A percentile compares a stretch with the other conserved stretches of the same genome.
Evolutionary conservation across 148 eudicot genomes (phyloP).

Genomic region (Arctostaphylos glauca): DNA sequence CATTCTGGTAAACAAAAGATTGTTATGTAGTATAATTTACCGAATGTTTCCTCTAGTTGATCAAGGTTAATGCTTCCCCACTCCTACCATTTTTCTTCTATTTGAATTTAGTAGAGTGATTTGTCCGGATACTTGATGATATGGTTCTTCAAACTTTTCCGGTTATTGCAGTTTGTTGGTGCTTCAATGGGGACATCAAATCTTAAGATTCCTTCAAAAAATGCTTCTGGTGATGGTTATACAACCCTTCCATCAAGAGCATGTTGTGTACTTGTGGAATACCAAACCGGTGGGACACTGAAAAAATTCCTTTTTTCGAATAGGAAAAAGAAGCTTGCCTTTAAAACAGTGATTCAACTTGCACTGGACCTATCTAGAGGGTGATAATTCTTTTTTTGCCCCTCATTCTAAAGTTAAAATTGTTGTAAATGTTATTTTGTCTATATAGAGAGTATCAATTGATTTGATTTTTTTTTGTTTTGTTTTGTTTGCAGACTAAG

Average conservation of each 20-base stretch:
- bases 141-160: not conserved
- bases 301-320: constrained; percentile 58
- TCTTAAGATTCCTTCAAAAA: constrained; percentile 55
- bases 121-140: not conserved
- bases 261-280: constrained; percentile 91
- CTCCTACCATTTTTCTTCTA: not conserved
- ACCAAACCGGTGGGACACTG: constrained; percentile 72
- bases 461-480: too few relatives aligned
- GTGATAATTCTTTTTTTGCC: constrained; percentile 30
- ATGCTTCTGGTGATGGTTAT: constrained; percentile 26
- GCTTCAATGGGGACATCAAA: constrained; percentile 91
- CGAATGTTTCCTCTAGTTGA: not conserved
- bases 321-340: constrained; percentile 56
- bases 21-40: not conserved
- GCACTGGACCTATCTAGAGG: constrained; percentile 90
- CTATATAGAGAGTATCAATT: not conserved
- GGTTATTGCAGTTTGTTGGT: constrained; percentile 60
- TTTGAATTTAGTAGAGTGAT: too few relatives aligned
- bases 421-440: not conserved
- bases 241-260: constrained; percentile 56
- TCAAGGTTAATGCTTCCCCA: not conserved
- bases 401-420: not conserved
- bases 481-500: constrained; percentile 52
- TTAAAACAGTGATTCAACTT: constrained; percentile 66
- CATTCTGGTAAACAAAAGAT: not conserved